Evolutionary conservation across 1,284 basidiomycete species (phyloP).

Genomic region (Cutaneotrichosporon mucoides): DNA sequence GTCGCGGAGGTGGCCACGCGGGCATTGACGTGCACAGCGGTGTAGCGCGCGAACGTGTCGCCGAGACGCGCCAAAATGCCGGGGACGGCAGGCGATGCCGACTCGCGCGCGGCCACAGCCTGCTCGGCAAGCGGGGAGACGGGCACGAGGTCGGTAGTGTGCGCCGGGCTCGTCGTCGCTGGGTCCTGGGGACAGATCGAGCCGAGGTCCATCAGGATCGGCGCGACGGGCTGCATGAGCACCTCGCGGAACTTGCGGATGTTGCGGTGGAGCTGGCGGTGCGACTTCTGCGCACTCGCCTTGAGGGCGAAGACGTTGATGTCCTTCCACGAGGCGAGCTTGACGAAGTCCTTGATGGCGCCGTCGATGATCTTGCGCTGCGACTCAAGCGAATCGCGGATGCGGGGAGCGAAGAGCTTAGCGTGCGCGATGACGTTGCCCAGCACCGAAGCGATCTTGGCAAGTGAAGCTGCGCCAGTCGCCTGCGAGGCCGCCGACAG

Average conservation of each 20-base stretch:
- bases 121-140: conserved; percentile 7
- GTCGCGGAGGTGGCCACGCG: conserved; percentile 21
- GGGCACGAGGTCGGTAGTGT: neutral
- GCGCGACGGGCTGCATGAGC: conserved; percentile 66
- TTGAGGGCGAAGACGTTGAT: conserved; percentile 92
- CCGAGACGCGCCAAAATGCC: conserved; percentile 28
- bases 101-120: conserved; percentile 14
- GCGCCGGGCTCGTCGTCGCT: neutral
- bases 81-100: conserved; percentile 12
- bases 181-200: conserved; percentile 34
- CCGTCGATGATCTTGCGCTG: conserved; percentile 69
- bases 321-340: conserved; percentile 97
- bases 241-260: conserved; percentile 89
- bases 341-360: conserved; percentile 80
- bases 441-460: conserved; percentile 62
- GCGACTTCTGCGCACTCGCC: conserved; percentile 84
- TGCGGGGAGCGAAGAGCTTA: conserved; percentile 57
- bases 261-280: conserved; percentile 85
- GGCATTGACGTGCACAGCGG: conserved; percentile 34
- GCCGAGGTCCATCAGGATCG: conserved; percentile 37
- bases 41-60: conserved; percentile 40
- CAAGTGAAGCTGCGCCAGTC: conserved; percentile 46
- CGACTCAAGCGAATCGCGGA: conserved; percentile 57
- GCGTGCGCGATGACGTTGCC: conserved; percentile 66
- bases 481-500: conserved; percentile 34